Percentiles rank a stretch among this genome's conserved stretches.
Evolutionary conservation across 192 early-diverging fungal genomes (phyloP).

Genomic region (Backusella parvicylindrica): DNA sequence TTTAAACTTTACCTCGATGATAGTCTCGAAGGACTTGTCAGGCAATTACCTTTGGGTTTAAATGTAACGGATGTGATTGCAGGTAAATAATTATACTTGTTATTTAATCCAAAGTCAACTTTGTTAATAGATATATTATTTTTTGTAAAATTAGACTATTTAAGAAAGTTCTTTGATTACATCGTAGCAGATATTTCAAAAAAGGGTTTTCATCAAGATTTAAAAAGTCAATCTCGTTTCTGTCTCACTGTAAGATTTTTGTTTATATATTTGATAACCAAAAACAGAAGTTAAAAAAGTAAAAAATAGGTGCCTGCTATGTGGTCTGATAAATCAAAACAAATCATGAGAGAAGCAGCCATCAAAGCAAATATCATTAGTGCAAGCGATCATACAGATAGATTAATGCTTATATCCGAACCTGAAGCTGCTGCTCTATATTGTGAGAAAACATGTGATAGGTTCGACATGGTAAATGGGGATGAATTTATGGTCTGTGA

Average conservation of each 20-base stretch:
- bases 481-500: conserved; percentile 56
- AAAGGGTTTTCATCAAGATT: conserved; percentile 28
- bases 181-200: conserved; percentile 32
- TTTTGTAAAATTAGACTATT: conserved; percentile 23
- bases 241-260: conserved; percentile 26
- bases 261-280: neutral
- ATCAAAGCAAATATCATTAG: conserved; percentile 46
- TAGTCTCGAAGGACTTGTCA: conserved; percentile 27
- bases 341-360: conserved; percentile 48
- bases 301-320: conserved; percentile 48
- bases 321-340: conserved; percentile 50
- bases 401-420: conserved; percentile 47
- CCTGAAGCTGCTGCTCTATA: conserved; percentile 54
- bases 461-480: conserved; percentile 45
- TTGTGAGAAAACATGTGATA: conserved; percentile 49
- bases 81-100: conserved; percentile 8
- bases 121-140: neutral
- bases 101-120: no score
- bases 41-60: conserved; percentile 34
- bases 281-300: no score
- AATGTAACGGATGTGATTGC: conserved; percentile 38
- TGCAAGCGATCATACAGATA: conserved; percentile 33
- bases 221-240: conserved; percentile 21
- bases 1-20: conserved; percentile 50
- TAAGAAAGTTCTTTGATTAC: conserved; percentile 37